A percentile compares a stretch with the other conserved stretches of the same genome.
These are phyloP conservation scores for Boletus subcaerulescens DNA, from an alignment of 768 basidiomycete genomes.

Conservation along the genomic window DNA sequence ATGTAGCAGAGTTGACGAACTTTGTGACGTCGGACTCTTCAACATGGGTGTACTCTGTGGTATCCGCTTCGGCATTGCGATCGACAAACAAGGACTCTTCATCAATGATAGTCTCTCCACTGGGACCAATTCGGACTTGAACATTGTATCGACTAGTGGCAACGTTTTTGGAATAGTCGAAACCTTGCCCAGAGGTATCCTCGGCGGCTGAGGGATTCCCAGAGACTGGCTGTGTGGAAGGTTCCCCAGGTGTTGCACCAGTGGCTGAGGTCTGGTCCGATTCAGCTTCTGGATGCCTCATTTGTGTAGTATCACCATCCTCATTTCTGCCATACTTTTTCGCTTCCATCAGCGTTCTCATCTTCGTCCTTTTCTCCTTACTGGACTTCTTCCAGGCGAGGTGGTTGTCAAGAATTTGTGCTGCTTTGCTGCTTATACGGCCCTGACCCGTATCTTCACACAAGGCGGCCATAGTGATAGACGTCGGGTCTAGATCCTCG, in stretches of 20 bases:
- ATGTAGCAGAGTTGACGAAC: conserved; percentile 82
- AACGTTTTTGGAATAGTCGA: conserved; percentile 67
- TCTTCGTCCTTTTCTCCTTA: conserved; percentile 60
- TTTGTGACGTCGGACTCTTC: conserved; percentile 81
- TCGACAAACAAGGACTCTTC: conserved; percentile 83
- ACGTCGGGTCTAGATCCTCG: conserved; percentile 78
- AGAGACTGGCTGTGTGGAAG: conserved; percentile 17
- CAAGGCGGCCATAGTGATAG: conserved; percentile 76
- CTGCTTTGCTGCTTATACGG: conserved; percentile 73
- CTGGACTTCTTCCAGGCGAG: conserved; percentile 68
- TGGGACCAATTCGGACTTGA: conserved; percentile 84
- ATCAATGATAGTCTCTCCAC: conserved; percentile 84
- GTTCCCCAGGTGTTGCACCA: conserved; percentile 2
- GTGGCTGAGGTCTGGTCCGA: conserved; percentile 3
- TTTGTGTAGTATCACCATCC: conserved; percentile 38
- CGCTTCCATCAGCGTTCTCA: conserved; percentile 62
- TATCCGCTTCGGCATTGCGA: conserved; percentile 63
- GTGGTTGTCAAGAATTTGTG: conserved; percentile 68
- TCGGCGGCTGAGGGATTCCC: conserved; percentile 19
- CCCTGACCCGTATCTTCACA: conserved; percentile 79
- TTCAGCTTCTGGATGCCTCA: conserved; percentile 7
- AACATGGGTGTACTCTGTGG: conserved; percentile 70
- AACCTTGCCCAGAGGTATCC: conserved; percentile 55
- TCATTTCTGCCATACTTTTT: conserved; percentile 70
- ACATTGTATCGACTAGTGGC: conserved; percentile 74